Evolutionary conservation across 2,329 filamentous ascomycete species (phyloP), one percentile per base, ranked within the genome.

Genomic region (Phoma sp.): DNA sequence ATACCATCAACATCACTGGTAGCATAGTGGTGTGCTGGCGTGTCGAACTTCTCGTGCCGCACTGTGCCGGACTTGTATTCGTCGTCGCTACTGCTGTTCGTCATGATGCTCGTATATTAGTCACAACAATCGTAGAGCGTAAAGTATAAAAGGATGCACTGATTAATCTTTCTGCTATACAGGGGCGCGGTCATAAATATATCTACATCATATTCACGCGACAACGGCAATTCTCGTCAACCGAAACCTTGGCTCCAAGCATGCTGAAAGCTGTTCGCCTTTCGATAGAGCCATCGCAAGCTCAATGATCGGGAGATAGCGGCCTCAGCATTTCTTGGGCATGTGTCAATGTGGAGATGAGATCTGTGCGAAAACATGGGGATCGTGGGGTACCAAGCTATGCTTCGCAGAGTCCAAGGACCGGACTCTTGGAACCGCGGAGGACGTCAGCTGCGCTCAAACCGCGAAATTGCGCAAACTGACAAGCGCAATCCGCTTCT

Each of bases 71-170:
- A 32, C 37, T 66, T 66, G 39, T 50, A 53, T 5, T 65, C 53
- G 24, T 58, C 60, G 38, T 59, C 48, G 43, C 41, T 61, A 27
- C 47, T 62, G 51, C 56, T 61, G 25, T 36, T 60, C 45, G 11
- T 55, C 42, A 42, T 41, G 23, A 18, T 24, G 29, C 24, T 18
- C 11, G n/a, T 8, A 14, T 8, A 8, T 3, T 9, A 13, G 4
- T 7, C 25, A 7, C 5, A 29, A n/a, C 25, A 18, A n/a, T n/a
- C 8, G 23, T 24, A 18, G n/a, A 32, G 38, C 23, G 10, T 10
- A 25, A 8, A 9, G n/a, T 3, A 37, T 13, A 18, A 18, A 18
- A 18, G 18, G 18, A 18, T 18, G 18, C 18, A 18, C 18, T 18
- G 18, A 18, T 18, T 2, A 18, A 2, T 18, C 18, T 18, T 18